Evolutionary conservation across 371 early-diverging fungal genomes (phyloP).

Genomic region (Apophysomyces elegans): DNA sequence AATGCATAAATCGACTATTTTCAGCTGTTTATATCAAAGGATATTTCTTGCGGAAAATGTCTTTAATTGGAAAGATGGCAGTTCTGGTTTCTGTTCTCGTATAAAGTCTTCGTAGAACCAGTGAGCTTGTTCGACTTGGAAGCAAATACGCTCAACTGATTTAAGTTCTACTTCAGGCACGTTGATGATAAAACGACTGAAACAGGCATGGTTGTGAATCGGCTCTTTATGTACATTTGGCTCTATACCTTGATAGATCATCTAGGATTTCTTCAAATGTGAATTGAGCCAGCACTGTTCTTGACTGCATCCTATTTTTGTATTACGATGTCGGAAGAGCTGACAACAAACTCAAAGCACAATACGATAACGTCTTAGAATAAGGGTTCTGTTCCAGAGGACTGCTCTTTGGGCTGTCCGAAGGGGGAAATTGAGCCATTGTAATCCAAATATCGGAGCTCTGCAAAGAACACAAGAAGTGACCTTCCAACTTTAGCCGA

Average conservation of each 20-base stretch:
- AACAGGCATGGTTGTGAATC: background rate
- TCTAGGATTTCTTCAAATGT: constrained; percentile 82
- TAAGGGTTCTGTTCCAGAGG: background rate
- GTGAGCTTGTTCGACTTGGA: constrained; percentile 99
- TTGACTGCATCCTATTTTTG: constrained; percentile 28
- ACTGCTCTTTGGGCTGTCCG: background rate
- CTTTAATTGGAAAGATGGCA: constrained; percentile 83
- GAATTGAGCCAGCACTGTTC: constrained; percentile 66
- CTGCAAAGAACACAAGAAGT: too few species aligned
- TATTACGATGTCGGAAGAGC: background rate
- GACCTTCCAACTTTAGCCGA: too few species aligned
- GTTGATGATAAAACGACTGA: constrained; percentile 97
- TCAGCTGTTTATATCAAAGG: constrained; percentile 35
- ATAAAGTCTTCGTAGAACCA: constrained; percentile 99
- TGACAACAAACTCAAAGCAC: background rate
- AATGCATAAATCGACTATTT: background rate
- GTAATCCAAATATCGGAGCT: too few species aligned
- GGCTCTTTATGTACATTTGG: background rate
- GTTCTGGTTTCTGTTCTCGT: constrained; percentile 76
- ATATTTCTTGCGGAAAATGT: constrained; percentile 79
- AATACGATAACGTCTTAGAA: too few species aligned
- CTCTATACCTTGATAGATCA: constrained; percentile 79
- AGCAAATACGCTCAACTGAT: constrained; percentile 93
- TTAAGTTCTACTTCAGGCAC: constrained; percentile 92
- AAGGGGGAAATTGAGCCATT: background rate